phyloP scores from a whole-genome alignment of 495 filamentous ascomycete species.

The Neurospora sp. region DNA sequence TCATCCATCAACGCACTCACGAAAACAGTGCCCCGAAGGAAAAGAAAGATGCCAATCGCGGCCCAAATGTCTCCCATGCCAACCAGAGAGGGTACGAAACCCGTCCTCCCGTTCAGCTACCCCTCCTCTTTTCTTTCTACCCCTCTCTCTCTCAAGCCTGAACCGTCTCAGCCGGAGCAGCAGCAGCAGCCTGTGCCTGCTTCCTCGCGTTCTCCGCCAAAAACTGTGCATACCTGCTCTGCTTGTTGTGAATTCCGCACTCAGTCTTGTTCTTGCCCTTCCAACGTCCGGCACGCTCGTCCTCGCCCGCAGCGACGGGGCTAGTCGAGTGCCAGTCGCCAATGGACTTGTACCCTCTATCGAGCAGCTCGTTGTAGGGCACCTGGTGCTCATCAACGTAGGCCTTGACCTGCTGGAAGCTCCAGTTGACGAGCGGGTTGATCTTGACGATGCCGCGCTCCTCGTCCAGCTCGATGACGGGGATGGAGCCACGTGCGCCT shows the following conservation, averaged over 20 bases:
- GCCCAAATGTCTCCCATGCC: not conserved
- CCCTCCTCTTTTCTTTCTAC: not conserved
- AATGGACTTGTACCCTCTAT: constrained; percentile 90
- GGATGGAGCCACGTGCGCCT: constrained; percentile 78
- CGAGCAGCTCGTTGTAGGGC: constrained; percentile 85
- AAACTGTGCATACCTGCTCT: constrained; percentile 82
- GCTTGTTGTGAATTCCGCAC: constrained; percentile 96
- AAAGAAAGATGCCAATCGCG: not conserved
- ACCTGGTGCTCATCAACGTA: constrained; percentile 81
- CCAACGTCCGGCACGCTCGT: constrained; percentile 96
- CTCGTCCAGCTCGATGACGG: constrained; percentile 87
- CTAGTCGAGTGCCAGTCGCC: constrained; percentile 97
- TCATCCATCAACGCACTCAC: not conserved
- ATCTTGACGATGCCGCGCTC: constrained; percentile 83
- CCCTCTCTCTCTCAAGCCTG: not conserved
- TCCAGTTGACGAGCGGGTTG: constrained; percentile 97
- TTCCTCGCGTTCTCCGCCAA: constrained; percentile 67
- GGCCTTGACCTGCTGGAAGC: constrained; percentile 75
- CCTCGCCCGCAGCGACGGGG: constrained; percentile 81
- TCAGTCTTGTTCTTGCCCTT: constrained; percentile 92
- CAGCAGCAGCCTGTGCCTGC: constrained; percentile 4
- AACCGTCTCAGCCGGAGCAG: not conserved
- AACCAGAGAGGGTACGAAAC: not conserved
- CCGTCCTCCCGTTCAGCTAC: not conserved
- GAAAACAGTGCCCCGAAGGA: not conserved